Percentiles rank a stretch among this genome's conserved stretches.
Conservation (phyloP, 257 asterid genomes). For the Gentiana straminea region DNA sequence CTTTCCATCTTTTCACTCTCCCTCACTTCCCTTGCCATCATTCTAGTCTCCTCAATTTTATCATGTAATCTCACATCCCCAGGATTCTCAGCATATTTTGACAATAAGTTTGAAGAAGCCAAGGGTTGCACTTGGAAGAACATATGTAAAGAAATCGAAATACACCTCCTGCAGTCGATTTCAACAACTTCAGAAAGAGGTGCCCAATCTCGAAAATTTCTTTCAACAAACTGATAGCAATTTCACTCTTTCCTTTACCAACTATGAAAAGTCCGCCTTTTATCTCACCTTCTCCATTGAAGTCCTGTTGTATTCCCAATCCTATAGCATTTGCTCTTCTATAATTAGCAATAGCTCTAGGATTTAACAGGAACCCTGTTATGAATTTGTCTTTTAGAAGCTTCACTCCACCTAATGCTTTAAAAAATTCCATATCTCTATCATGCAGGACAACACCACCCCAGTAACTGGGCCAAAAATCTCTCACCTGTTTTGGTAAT, state of each 20-base stretch:
- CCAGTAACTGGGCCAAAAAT: constrained; percentile 92
- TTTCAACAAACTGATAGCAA: constrained; percentile 81
- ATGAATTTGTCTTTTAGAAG: constrained; percentile 69
- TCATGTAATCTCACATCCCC: too few relatives aligned
- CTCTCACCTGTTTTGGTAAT: constrained; percentile 41
- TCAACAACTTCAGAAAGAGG: constrained; percentile 66
- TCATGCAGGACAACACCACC: constrained; percentile 68
- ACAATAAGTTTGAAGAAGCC: too few relatives aligned
- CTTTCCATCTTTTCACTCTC: too few relatives aligned
- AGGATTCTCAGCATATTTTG: too few relatives aligned
- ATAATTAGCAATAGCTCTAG: constrained; percentile 75
- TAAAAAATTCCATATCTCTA: constrained; percentile 50
- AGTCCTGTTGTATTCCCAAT: constrained; percentile 46
- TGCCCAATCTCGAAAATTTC: constrained; percentile 88
- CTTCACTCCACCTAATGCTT: constrained; percentile 85
- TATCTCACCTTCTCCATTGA: constrained; percentile 73
- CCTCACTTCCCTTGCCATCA: too few relatives aligned
- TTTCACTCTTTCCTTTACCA: constrained; percentile 65
- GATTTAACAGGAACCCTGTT: constrained; percentile 67
- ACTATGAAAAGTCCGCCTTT: constrained; percentile 75
- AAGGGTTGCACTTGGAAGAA: too few relatives aligned
- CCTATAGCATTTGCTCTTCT: constrained; percentile 63
- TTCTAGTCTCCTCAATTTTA: too few relatives aligned
- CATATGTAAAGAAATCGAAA: neutral
- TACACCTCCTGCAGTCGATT: constrained; percentile 52